phyloP scores from a whole-genome alignment of 305 asterid species.

The Fraxinus nigra region DNA sequence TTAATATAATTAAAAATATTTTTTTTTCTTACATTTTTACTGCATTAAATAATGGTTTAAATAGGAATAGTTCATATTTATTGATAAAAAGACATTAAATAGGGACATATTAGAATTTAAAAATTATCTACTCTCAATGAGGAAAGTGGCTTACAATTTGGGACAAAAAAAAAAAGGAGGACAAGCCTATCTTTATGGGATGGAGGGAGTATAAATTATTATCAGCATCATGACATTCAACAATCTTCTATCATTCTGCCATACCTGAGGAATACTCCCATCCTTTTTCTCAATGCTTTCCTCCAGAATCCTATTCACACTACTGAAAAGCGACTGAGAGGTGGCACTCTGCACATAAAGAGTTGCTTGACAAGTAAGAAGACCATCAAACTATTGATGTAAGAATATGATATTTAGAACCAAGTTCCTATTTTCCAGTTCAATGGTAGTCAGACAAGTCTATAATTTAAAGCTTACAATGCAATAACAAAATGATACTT shows the following conservation, averaged over 20 bases:
- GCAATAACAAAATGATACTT: neutral
- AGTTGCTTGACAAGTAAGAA: conserved; percentile 30
- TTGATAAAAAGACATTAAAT: no score
- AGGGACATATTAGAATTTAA: no score
- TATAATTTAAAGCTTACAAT: neutral
- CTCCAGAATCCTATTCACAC: conserved; percentile 56
- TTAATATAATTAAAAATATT: no score
- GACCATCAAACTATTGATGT: conserved; percentile 12
- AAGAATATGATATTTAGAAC: conserved; percentile 10
- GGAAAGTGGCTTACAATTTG: no score
- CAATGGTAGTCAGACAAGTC: neutral
- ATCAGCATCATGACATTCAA: conserved; percentile 16
- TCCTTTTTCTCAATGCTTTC: conserved; percentile 70
- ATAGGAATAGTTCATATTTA: no score
- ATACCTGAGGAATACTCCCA: conserved; percentile 80
- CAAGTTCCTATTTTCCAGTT: neutral
- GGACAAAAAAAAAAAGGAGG: no score
- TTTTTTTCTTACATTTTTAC: no score
- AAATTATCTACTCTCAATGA: no score
- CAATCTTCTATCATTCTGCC: conserved; percentile 21
- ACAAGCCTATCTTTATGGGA: no score
- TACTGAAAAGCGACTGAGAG: conserved; percentile 63
- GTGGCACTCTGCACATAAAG: conserved; percentile 59
- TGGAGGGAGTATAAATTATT: neutral
- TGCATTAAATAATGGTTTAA: no score